phyloP scores from a whole-genome alignment of 2,329 filamentous ascomycete genomes.

The Curvularia lunata region DNA sequence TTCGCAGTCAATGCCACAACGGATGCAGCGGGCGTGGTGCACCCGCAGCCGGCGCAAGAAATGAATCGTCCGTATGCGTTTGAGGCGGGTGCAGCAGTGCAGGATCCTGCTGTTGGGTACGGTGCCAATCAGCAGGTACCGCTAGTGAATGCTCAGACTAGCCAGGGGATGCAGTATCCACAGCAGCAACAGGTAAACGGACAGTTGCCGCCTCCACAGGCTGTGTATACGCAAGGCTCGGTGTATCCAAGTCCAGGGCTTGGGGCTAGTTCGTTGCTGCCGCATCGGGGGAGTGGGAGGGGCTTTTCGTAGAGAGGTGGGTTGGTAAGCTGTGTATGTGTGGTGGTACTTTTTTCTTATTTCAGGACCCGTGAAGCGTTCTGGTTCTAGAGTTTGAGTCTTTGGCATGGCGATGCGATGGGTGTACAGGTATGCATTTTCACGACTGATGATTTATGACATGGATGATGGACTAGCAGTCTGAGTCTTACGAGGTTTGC shows the following conservation, averaged over 20 bases:
- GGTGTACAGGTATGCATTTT: not conserved
- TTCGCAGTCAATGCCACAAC: slow-evolving; percentile 14
- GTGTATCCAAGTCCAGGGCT: slow-evolving; percentile 1
- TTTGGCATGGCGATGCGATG: not conserved
- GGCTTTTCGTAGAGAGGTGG: not conserved
- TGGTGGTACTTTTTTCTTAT: no score
- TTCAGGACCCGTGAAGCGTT: not conserved
- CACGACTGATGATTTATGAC: not conserved
- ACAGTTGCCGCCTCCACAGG: not conserved
- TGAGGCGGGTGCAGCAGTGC: not conserved
- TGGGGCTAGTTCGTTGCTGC: not conserved
- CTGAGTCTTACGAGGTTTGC: not conserved
- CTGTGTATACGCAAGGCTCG: not conserved
- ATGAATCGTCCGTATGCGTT: slow-evolving; percentile 19
- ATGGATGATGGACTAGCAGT: not conserved
- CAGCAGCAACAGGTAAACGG: not conserved
- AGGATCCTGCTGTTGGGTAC: not conserved
- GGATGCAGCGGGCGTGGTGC: not conserved
- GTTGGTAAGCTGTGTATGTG: not conserved
- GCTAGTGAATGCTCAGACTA: not conserved
- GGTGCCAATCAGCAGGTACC: not conserved
- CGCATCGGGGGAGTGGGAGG: not conserved
- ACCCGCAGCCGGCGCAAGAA: not conserved
- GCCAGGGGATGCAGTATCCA: not conserved
- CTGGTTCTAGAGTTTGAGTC: not conserved